A percentile compares a stretch with the other conserved stretches of the same genome.
Conservation (phyloP, 176 grass and related monocot genomes). For the Rhynchospora pubera region DNA sequence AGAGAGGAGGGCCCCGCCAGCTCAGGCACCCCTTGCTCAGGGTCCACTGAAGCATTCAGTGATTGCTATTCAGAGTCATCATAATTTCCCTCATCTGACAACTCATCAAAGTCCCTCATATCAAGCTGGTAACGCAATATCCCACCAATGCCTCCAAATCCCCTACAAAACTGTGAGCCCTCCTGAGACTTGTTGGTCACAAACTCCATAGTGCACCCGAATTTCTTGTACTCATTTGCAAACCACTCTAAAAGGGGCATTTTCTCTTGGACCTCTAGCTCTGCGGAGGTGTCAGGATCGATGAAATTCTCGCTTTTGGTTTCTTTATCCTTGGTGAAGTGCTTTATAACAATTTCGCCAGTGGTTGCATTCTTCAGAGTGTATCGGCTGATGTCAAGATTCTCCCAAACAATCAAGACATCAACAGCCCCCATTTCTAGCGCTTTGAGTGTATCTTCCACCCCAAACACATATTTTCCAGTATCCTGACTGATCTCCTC, state of each 20-base stretch:
- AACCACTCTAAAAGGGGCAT: slow-evolving; percentile 7
- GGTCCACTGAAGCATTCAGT: neutral
- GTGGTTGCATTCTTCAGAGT: neutral
- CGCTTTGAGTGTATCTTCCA: slow-evolving; percentile 17
- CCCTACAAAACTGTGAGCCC: slow-evolving; percentile 22
- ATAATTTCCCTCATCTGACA: slow-evolving; percentile 5
- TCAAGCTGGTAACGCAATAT: slow-evolving; percentile 19
- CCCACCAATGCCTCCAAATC: slow-evolving; percentile 21
- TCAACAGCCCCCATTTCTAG: slow-evolving; percentile 19
- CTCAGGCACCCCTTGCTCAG: neutral
- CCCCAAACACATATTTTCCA: slow-evolving; percentile 2
- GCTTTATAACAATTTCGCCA: slow-evolving; percentile 11
- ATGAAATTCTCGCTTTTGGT: neutral
- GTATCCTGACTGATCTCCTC: slow-evolving; percentile 25
- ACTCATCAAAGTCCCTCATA: slow-evolving; percentile 19
- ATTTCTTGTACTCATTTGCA: slow-evolving; percentile 22
- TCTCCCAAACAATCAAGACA: slow-evolving; percentile 18
- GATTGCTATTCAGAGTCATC: slow-evolving; percentile 21
- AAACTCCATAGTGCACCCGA: slow-evolving; percentile 19
- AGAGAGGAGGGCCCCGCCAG: neutral
- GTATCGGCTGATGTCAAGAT: slow-evolving; percentile 14
- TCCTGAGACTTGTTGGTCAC: slow-evolving; percentile 19
- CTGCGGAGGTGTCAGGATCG: neutral
- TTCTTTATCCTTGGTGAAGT: slow-evolving; percentile 17
- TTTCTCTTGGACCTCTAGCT: slow-evolving; percentile 15